These are phyloP conservation scores for Colletotrichum phormii DNA, from an alignment of 2,329 filamentous ascomycete species.

Conservation along the genomic window DNA sequence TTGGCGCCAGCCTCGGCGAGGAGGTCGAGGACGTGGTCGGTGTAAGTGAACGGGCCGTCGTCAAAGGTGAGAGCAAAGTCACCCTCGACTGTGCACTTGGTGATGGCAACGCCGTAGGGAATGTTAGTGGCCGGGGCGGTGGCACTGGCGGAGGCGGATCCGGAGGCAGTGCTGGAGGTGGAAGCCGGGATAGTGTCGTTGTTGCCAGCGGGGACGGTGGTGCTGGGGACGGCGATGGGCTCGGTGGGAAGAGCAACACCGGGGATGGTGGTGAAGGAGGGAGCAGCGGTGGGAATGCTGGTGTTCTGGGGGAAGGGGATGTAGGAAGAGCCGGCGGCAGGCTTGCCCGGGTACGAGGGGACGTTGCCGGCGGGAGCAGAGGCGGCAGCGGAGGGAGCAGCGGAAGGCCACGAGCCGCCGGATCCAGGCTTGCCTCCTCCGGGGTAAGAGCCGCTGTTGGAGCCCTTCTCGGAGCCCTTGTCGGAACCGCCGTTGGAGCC, in stretches of 20 bases:
- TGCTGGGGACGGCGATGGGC: constrained; percentile 20
- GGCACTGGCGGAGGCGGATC: constrained; percentile 39
- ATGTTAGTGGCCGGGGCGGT: constrained; percentile 45
- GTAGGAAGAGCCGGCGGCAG: constrained; percentile 4
- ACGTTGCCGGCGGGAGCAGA: constrained; percentile 9
- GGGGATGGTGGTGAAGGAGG: constrained; percentile 23
- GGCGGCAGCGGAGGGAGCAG: constrained; percentile 7
- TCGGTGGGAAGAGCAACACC: constrained; percentile 27
- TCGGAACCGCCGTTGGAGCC: not conserved
- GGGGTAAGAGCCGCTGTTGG: not conserved
- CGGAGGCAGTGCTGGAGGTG: not conserved
- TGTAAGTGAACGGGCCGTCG: constrained; percentile 58
- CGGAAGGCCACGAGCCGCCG: not conserved
- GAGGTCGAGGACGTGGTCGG: constrained; percentile 53
- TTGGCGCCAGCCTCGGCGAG: constrained; percentile 46
- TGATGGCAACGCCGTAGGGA: constrained; percentile 48
- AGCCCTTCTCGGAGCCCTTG: not conserved
- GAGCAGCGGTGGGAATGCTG: constrained; percentile 8
- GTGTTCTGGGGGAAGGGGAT: constrained; percentile 28
- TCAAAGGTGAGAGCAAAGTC: constrained; percentile 60
- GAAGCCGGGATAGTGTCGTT: constrained; percentile 21
- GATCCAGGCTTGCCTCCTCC: not conserved
- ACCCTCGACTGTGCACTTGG: constrained; percentile 47
- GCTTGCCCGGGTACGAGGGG: constrained; percentile 29
- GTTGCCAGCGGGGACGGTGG: constrained; percentile 28